Base-by-base conservation (phyloP, 2,329 filamentous ascomycete genomes). In the Coniochaeta sp. region DNA sequence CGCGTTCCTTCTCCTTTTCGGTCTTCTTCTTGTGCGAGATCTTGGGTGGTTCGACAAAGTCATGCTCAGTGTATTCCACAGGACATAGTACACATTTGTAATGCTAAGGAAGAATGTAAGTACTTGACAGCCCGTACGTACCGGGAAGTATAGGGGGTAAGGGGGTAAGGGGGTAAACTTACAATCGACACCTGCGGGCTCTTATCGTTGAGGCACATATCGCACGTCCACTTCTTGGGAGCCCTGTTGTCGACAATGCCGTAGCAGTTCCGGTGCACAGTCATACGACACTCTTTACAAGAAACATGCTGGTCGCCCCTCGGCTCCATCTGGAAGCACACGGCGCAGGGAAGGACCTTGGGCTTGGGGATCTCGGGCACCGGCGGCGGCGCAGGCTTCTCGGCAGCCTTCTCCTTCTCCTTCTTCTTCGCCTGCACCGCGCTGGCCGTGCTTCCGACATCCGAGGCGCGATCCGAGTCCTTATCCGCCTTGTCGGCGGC, bases 31-130 rank as follows among this genome's bases (percentile, higher is more conserved):
- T 98, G 73, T 91, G 86, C 1, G 85, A 85, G 19, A 86, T 77
- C 75, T 90, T 96, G 1, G 92, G 88, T 19, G 89, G 84, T 70
- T 96, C 92, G 64, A 95, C 86, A 66, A 96, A 87, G 63, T 96
- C 91, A 65, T 91, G 87, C 58, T 91, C 87, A 0, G 89, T 96
- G 66, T 85, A 81, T 60, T 91, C 88, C 16, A 96, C 83, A 16
- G 95, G 90, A 70, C 95, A 99, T 36, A 99, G 79, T 57, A 96
- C 89, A 73, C 95, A 99, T 75, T 93, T 90, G 73, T 98, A 98
- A 69, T 89, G 87, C 88, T 89, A 50, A 7, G 14, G 2, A 65
- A 17, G 65, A n/a, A 50, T 34, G 52, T 60, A 54, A 66, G 61
- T 32, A 60, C 1, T 19, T n/a, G 30, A 34, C 16, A 24, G 19